Base-by-base conservation (phyloP, 2,329 filamentous ascomycete genomes). In the Talaromyces sp. region DNA sequence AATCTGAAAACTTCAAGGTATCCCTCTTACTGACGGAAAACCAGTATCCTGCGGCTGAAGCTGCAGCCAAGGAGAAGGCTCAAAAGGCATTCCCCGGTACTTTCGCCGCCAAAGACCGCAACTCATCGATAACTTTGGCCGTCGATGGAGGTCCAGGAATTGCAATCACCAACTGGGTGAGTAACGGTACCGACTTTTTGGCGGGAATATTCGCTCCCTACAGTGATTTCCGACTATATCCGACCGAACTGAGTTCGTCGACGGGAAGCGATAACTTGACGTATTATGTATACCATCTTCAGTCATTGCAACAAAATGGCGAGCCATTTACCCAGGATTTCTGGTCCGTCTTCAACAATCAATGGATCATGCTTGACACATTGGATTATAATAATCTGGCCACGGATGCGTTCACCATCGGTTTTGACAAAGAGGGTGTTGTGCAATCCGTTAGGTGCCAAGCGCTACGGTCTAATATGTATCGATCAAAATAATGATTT, bases 21-120 rank as follows among this genome's bases (percentile, higher is more conserved):
- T 19, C 10, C 24, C 2, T 21, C 19, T 24, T 52, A 14, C 49
- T 52, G n/a, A 52, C 49, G 14, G 14, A 29, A 17, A 19, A 5
- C n/a, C n/a, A 56, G 38, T 56, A 56, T 31, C 55, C 26, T 49
- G 55, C 55, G 8, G 55, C 38, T 24, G 55, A 56, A 49, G 38
- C 55, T 31, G 35, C 55, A 9, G 38, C 38, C 19, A 56, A 56
- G 26, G 55, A 49, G 41, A 41, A 56, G 27, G 24, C 55, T 5
- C 11, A 31, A 9, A 49, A 31, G 10, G 55, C 55, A 46, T 56
- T 56, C n/a, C 26, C 41, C 17, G 55, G 55, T 14, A 56, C 55
- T 31, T 56, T 49, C 26, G 19, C 38, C 24, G 55, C 55, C 55
- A 46, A 24, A n/a, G 43, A 56, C 19, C 38, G 38, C 26, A 56